A percentile compares a stretch with the other conserved stretches of the same genome.
These are phyloP conservation scores for Fusarium newnesense DNA, from an alignment of 2,329 filamentous ascomycete species.

Conservation along the genomic window DNA sequence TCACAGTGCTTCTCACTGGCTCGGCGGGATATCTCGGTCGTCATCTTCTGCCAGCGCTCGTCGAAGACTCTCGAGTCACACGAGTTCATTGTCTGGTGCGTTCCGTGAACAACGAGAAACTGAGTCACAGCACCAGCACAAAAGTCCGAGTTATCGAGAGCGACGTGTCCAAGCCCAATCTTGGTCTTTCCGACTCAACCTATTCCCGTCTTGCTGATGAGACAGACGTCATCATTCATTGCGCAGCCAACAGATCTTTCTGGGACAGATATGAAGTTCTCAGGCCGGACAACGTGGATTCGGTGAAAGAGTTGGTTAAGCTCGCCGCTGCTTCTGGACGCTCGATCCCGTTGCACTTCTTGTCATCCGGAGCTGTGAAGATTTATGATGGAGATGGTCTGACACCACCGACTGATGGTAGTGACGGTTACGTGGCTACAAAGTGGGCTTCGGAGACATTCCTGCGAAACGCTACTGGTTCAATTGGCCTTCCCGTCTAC, in stretches of 20 bases:
- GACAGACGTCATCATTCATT: background rate
- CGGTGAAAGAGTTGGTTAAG: background rate
- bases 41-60: background rate
- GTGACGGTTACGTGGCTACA: background rate
- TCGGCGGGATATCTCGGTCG: background rate
- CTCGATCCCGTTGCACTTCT: background rate
- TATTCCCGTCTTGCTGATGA: background rate
- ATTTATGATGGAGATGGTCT: rapidly evolving
- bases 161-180: background rate
- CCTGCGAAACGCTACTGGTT: background rate
- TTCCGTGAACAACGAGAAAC: background rate
- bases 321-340: background rate
- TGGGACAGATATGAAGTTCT: conserved; percentile 5
- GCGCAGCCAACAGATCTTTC: background rate
- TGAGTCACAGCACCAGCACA: rapidly evolving
- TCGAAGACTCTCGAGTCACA: background rate
- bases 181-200: background rate
- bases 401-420: background rate
- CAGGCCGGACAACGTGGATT: background rate
- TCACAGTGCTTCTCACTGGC: background rate
- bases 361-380: background rate
- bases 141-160: background rate
- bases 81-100: background rate
- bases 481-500: background rate
- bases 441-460: background rate